Percentiles rank a stretch among this genome's conserved stretches.
Evolutionary conservation across 164 flowering plant genomes (phyloP).

Genomic region (Vitis riparia): DNA sequence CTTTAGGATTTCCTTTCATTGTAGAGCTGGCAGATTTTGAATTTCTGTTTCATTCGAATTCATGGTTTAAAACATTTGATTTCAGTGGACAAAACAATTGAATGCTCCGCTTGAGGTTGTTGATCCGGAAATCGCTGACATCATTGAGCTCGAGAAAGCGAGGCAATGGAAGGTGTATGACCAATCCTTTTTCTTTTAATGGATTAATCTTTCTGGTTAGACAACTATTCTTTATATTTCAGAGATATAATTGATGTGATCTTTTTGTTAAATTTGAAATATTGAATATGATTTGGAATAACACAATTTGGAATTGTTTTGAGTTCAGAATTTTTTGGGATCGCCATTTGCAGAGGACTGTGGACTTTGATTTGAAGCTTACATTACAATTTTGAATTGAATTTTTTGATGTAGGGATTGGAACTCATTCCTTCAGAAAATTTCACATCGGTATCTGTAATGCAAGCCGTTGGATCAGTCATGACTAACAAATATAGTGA

Average conservation of each 20-base stretch:
- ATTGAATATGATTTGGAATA: no score
- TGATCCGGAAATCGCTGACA: slow-evolving; percentile 72
- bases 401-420: slow-evolving; percentile 53
- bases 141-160: slow-evolving; percentile 77
- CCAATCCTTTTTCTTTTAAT: no score
- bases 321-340: no score
- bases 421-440: slow-evolving; percentile 98
- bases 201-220: no score
- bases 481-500: slow-evolving; percentile 99
- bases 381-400: no score
- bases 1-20: not conserved
- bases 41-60: not conserved
- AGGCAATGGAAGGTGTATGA: slow-evolving; percentile 73
- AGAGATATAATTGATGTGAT: no score
- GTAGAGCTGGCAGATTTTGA: no score
- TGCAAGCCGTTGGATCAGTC: slow-evolving; percentile 99
- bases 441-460: slow-evolving; percentile 94
- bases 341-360: no score
- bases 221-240: no score
- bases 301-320: no score
- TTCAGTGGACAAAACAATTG: slow-evolving; percentile 79
- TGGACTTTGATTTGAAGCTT: no score
- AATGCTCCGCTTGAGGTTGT: slow-evolving; percentile 63
- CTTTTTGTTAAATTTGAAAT: no score
- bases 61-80: not conserved